Evolutionary conservation across 345 rosid species (phyloP).

Genomic region (Salix udensis): DNA sequence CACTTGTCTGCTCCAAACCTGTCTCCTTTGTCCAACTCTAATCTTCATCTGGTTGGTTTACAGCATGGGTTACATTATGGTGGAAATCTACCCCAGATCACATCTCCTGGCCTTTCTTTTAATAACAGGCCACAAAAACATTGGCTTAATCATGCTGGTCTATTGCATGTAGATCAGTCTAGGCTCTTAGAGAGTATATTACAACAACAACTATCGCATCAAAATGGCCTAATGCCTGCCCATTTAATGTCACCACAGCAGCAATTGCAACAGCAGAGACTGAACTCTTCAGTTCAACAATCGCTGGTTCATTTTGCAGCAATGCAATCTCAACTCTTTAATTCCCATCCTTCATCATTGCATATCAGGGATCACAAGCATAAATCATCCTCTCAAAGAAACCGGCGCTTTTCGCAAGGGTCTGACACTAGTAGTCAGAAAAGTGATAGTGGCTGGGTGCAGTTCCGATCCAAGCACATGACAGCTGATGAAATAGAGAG

Average conservation of each 20-base stretch:
- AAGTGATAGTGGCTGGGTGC: slow-evolving; percentile 65
- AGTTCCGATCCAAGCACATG: slow-evolving; percentile 89
- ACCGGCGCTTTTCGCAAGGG: slow-evolving; percentile 65
- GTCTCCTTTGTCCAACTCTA: slow-evolving; percentile 59
- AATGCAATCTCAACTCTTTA: slow-evolving; percentile 64
- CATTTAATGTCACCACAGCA: slow-evolving; percentile 62
- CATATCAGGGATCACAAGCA: slow-evolving; percentile 62
- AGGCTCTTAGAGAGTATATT: slow-evolving; percentile 54
- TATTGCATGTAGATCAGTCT: slow-evolving; percentile 65
- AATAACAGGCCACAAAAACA: slow-evolving; percentile 65
- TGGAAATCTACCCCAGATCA: slow-evolving; percentile 56
- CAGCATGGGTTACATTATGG: slow-evolving; percentile 61
- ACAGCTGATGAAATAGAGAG: slow-evolving; percentile 92
- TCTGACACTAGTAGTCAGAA: slow-evolving; percentile 75
- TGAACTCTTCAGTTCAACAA: slow-evolving; percentile 49
- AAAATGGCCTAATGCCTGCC: slow-evolving; percentile 56
- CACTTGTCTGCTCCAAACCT: slow-evolving; percentile 54
- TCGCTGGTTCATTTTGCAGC: slow-evolving; percentile 73
- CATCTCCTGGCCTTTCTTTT: slow-evolving; percentile 65
- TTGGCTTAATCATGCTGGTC: slow-evolving; percentile 70
- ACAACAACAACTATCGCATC: slow-evolving; percentile 68
- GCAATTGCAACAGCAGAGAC: slow-evolving; percentile 50
- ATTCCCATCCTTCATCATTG: slow-evolving; percentile 52
- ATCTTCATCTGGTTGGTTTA: slow-evolving; percentile 52
- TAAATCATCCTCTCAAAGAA: slow-evolving; percentile 57